Percentiles rank a stretch among this genome's conserved stretches.
phyloP scores from a whole-genome alignment of 1,284 basidiomycete genomes.

The Marasmius sp. region DNA sequence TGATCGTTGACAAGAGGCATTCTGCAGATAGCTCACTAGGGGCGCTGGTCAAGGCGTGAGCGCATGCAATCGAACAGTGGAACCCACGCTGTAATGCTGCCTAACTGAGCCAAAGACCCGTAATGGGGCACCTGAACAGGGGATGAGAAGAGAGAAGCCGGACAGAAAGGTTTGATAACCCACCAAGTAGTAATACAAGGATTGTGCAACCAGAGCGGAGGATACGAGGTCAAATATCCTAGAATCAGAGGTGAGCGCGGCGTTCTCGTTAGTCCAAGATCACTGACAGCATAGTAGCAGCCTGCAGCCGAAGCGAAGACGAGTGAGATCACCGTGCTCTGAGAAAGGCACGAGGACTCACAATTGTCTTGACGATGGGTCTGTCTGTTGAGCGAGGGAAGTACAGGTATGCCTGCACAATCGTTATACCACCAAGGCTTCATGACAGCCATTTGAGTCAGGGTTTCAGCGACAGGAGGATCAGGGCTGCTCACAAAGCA shows the following conservation, averaged over 20 bases:
- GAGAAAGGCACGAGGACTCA: background rate
- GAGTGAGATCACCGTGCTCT: no score
- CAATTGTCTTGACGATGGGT: conserved; percentile 7
- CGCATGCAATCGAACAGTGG: background rate
- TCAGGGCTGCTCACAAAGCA: background rate
- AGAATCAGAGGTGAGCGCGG: background rate
- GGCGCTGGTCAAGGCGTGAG: background rate
- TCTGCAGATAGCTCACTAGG: conserved; percentile 34
- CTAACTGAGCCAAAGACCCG: conserved; percentile 23
- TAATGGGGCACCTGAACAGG: conserved; percentile 23
- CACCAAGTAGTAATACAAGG: conserved; percentile 27
- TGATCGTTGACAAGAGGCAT: conserved; percentile 35
- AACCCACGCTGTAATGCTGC: conserved; percentile 12
- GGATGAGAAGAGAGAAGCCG: background rate
- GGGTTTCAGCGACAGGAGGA: background rate
- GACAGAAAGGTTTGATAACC: background rate
- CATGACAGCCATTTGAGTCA: background rate
- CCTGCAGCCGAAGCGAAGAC: conserved; percentile 11
- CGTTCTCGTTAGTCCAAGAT: background rate
- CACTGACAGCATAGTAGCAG: conserved; percentile 23
- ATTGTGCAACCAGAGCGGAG: conserved; percentile 25
- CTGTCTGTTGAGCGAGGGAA: conserved; percentile 22
- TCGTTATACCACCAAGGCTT: conserved; percentile 25
- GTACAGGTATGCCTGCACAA: conserved; percentile 29
- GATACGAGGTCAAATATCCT: conserved; percentile 25